A percentile compares a stretch with the other conserved stretches of the same genome.
These are phyloP conservation scores for Kurtzmaniella natalensis DNA, from an alignment of 1,139 yeast species.

Conservation along the genomic window DNA sequence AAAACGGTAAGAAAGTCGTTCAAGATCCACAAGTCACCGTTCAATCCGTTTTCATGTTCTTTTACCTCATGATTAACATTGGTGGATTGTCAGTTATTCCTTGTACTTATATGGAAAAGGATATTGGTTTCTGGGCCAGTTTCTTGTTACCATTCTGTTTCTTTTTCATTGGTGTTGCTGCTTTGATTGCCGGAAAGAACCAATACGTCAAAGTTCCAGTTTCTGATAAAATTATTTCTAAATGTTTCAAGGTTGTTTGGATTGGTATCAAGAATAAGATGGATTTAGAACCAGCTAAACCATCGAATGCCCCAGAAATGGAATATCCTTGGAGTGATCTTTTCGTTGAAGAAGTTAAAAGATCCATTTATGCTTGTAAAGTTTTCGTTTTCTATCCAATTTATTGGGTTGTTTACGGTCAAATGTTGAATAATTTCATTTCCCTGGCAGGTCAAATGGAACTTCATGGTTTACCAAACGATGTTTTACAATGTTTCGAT, in stretches of 20 bases:
- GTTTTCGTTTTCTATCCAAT: slow-evolving; percentile 60
- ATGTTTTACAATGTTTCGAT: slow-evolving; percentile 59
- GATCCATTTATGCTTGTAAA: slow-evolving; percentile 58
- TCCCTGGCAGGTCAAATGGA: slow-evolving; percentile 66
- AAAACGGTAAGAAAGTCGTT: slow-evolving; percentile 35
- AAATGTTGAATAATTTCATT: slow-evolving; percentile 60
- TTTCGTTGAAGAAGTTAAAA: slow-evolving; percentile 59
- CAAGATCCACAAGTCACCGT: slow-evolving; percentile 39
- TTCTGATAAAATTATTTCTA: slow-evolving; percentile 56
- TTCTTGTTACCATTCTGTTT: slow-evolving; percentile 60
- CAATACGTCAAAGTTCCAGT: slow-evolving; percentile 59
- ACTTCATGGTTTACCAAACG: slow-evolving; percentile 62
- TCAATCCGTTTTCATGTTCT: slow-evolving; percentile 40
- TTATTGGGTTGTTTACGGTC: slow-evolving; percentile 67
- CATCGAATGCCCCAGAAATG: slow-evolving; percentile 40
- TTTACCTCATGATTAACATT: slow-evolving; percentile 39
- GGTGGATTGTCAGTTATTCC: slow-evolving; percentile 41
- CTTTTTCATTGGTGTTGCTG: slow-evolving; percentile 55
- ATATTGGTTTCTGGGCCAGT: slow-evolving; percentile 42
- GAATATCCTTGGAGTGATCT: slow-evolving; percentile 54
- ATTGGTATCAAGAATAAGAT: slow-evolving; percentile 47
- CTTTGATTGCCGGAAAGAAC: slow-evolving; percentile 54
- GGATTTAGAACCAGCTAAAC: slow-evolving; percentile 52
- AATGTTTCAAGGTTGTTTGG: slow-evolving; percentile 47
- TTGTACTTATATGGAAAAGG: slow-evolving; percentile 35